Evolutionary conservation across 768 basidiomycete species (phyloP), one percentile per base, ranked within the genome.

Genomic region (Ramaria sp.): DNA sequence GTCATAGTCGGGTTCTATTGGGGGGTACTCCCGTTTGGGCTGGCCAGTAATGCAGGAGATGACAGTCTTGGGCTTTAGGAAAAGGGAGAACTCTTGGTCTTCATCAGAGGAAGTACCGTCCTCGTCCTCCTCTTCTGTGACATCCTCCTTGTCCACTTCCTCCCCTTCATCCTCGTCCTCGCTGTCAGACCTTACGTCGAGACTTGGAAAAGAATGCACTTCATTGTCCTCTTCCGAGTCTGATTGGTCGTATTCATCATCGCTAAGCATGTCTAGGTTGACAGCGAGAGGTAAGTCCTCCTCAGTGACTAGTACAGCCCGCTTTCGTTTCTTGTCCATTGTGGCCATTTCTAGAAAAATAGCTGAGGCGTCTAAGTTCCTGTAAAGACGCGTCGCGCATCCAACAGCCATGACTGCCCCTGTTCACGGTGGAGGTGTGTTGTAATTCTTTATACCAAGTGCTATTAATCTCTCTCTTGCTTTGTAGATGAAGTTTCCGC

Each of bases 401-500:
- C 61, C 56, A 37, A 67, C 67, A 20, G 70, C 66, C 73, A 76
- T 73, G 51, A 39, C 57, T 45, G 27, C 55, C 41, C 62, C 61
- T 53, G 61, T 60, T 66, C 90, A 90, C 68, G 90, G 90, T 31
- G 90, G 90, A 74, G 90, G 89, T 86, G 69, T 62, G 31, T 20
- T 27, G 13, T 33, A 11, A 30, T 30, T 27, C 17, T n/a, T 20
- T 30, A 27, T 33, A n/a, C 42, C 22, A 11, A 38, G 34, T 33
- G 22, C 48, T 15, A 20, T 49, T 48, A 38, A 19, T 55, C 34
- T 38, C 48, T 27, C n/a, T 7, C 10, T 13, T 13, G 10, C 33
- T 22, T 46, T 51, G 7, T 59, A 96, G 94, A 97, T 68, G 94
- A 97, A 73, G 92, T 98, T n/a, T 88, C 92, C 37, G 96, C 95